These are phyloP conservation scores for Phytophthora fragariae DNA, from an alignment of 352 stramenopile species.

Conservation along the genomic window DNA sequence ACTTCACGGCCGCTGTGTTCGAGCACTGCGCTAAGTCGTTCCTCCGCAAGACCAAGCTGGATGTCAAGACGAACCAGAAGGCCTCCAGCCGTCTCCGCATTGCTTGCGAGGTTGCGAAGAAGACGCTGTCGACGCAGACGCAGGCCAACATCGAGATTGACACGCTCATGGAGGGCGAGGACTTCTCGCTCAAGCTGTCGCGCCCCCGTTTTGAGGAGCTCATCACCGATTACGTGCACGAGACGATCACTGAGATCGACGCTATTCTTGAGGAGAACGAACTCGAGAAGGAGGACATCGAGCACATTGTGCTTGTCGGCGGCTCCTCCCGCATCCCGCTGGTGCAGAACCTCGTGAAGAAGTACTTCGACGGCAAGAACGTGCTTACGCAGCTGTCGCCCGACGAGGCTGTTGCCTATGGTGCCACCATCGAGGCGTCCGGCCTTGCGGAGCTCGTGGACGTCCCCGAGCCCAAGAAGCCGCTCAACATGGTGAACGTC, in stretches of 20 bases:
- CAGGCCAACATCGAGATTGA: slow-evolving; percentile 98
- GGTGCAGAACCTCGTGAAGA: slow-evolving; percentile 81
- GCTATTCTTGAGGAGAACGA: slow-evolving; percentile 75
- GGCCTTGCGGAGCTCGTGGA: slow-evolving; percentile 76
- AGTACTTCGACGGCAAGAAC: slow-evolving; percentile 88
- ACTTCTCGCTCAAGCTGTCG: slow-evolving; percentile 98
- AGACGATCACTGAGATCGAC: slow-evolving; percentile 93
- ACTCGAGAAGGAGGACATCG: slow-evolving; percentile 87
- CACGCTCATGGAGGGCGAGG: slow-evolving; percentile 97
- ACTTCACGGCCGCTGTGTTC: slow-evolving; percentile 97
- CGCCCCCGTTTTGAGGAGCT: slow-evolving; percentile 97
- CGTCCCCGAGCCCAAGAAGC: slow-evolving; percentile 64
- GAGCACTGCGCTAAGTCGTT: slow-evolving; percentile 97
- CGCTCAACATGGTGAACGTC: slow-evolving; percentile 90
- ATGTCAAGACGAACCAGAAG: slow-evolving; percentile 94
- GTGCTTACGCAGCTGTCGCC: slow-evolving; percentile 87
- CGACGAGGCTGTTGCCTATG: slow-evolving; percentile 92
- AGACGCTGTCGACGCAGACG: slow-evolving; percentile 95
- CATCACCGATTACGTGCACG: slow-evolving; percentile 93
- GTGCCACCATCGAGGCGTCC: slow-evolving; percentile 87
- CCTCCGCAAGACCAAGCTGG: slow-evolving; percentile 94
- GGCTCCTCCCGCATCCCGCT: slow-evolving; percentile 98
- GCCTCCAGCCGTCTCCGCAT: slow-evolving; percentile 95
- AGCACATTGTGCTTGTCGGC: slow-evolving; percentile 97
- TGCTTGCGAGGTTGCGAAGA: slow-evolving; percentile 97